Evolutionary conservation across 106 monocot genomes (phyloP).

Genomic region (Apostasia ramifera): DNA sequence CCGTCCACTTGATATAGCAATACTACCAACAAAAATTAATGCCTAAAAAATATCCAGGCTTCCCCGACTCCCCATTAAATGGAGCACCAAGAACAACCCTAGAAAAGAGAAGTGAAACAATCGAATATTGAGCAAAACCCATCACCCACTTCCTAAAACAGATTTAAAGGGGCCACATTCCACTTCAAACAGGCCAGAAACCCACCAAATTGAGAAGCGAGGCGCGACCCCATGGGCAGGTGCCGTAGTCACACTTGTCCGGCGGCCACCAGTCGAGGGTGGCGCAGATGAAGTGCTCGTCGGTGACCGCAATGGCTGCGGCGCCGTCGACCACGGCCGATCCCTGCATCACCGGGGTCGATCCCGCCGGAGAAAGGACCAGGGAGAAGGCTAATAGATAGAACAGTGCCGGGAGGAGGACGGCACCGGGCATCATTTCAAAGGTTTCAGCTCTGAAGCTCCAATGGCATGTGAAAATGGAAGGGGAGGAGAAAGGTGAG

Average conservation of each 20-base stretch:
- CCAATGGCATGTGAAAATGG: neutral
- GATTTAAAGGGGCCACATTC: too few species aligned
- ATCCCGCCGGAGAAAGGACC: neutral
- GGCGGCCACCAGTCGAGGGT: slow-evolving; percentile 99
- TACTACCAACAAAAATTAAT: too few species aligned
- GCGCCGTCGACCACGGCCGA: slow-evolving; percentile 39
- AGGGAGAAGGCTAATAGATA: neutral
- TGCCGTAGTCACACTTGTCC: slow-evolving; percentile 94
- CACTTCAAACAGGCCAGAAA: neutral
- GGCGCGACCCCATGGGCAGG: slow-evolving; percentile 85
- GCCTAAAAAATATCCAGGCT: too few species aligned
- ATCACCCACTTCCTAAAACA: too few species aligned
- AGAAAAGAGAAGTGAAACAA: too few species aligned
- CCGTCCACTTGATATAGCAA: too few species aligned
- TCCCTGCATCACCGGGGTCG: slow-evolving; percentile 14
- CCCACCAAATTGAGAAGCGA: slow-evolving; percentile 83
- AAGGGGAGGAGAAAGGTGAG: slow-evolving; percentile 1
- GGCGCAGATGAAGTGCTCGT: slow-evolving; percentile 77
- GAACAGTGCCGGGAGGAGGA: neutral
- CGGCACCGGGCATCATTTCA: neutral
- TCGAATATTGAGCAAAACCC: too few species aligned
- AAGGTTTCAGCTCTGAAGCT: neutral
- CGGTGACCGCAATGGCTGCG: slow-evolving; percentile 48
- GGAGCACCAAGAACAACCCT: too few species aligned
- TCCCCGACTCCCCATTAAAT: too few species aligned